Percentiles rank a stretch among this genome's conserved stretches.
Conservation (phyloP, 306 rosid genomes). For the Abrus precatorius region DNA sequence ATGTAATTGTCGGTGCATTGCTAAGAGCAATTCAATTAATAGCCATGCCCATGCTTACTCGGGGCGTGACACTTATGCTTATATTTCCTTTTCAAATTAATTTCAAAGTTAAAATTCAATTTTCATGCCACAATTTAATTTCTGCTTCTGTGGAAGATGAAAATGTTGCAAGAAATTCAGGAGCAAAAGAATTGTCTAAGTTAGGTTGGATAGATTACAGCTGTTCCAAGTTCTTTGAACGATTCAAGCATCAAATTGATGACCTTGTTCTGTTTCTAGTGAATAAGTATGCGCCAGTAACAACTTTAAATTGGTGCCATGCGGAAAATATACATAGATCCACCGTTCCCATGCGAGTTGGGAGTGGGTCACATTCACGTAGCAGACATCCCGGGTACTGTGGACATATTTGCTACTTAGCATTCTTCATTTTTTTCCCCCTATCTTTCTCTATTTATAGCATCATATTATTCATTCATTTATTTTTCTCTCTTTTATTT, state of each 20-base stretch:
- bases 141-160: not conserved
- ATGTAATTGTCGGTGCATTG: constrained; percentile 16
- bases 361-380: constrained; percentile 8
- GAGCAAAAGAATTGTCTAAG: not conserved
- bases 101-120: not conserved
- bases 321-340: not conserved
- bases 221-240: not conserved
- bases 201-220: not conserved
- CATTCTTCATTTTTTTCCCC: too few relatives aligned
- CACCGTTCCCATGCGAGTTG: not conserved
- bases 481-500: too few relatives aligned
- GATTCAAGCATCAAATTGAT: not conserved
- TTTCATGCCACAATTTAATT: not conserved
- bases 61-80: not conserved
- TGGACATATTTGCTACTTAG: too few relatives aligned
- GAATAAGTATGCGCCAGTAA: constrained; percentile 31
- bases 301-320: not conserved
- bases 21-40: not conserved
- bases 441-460: too few relatives aligned
- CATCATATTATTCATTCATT: too few relatives aligned
- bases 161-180: not conserved
- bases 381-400: too few relatives aligned
- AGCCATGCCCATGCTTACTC: not conserved
- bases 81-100: constrained; percentile 6
- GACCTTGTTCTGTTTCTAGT: not conserved